Conservation (phyloP, 192 early-diverging fungal genomes). For the Diversispora epigaea region DNA sequence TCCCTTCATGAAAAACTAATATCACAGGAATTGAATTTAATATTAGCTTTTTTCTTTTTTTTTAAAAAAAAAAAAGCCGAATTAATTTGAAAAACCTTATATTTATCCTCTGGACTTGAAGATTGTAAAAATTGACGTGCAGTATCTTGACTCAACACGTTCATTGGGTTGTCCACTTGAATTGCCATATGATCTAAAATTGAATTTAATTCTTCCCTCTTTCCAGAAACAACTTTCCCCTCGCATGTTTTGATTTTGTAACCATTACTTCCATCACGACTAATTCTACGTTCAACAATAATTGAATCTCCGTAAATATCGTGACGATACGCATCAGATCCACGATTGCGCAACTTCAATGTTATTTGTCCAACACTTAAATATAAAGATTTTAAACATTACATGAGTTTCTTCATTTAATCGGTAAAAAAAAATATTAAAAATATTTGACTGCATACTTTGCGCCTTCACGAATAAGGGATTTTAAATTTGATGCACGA, state of each 20-base stretch:
- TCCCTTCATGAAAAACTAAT: conserved; percentile 80
- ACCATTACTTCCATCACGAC: conserved; percentile 55
- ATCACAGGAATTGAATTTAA: neutral
- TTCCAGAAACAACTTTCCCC: conserved; percentile 68
- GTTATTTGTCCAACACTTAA: conserved; percentile 62
- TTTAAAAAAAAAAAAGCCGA: neutral
- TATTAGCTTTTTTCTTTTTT: neutral
- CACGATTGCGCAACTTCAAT: conserved; percentile 78
- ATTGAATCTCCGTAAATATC: conserved; percentile 80
- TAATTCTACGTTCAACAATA: conserved; percentile 78
- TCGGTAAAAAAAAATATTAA: neutral
- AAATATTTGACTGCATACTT: conserved; percentile 15
- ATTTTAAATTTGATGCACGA: conserved; percentile 72
- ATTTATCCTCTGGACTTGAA: conserved; percentile 83
- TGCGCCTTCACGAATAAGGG: conserved; percentile 82
- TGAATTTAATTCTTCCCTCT: conserved; percentile 76
- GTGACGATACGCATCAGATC: conserved; percentile 78
- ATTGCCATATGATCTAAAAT: conserved; percentile 90
- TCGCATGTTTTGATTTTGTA: conserved; percentile 79
- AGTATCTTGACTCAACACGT: conserved; percentile 89
- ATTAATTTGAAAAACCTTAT: conserved; percentile 51
- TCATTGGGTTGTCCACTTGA: conserved; percentile 91
- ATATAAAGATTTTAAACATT: neutral
- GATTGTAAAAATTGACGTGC: conserved; percentile 86
- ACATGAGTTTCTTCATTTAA: neutral